Evolutionary conservation across 2,329 filamentous ascomycete species (phyloP), one percentile per base, ranked within the genome.

Genomic region (Cladosporium sp.): DNA sequence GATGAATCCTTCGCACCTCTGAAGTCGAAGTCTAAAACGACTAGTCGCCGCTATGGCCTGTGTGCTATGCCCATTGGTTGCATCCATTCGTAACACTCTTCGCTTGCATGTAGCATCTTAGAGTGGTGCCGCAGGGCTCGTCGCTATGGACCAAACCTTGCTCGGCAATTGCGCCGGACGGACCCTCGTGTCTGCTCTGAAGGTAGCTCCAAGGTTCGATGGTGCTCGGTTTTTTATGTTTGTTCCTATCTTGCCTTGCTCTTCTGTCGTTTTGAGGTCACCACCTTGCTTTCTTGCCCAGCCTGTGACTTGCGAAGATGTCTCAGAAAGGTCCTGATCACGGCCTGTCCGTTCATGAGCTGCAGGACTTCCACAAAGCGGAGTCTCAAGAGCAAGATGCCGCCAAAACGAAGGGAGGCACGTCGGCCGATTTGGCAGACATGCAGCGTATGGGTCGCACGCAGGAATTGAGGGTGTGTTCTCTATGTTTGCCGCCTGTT

Each of bases 381-480:
- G 48, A 51, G 24, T 25, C 24, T 19, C 48, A 51, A 7, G 48
- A 51, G 8, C 34, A 37, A 25, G 20, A 51, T 39, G 34, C 37
- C 15, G 36, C 35, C 48, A 51, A 54, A 35, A 42, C 25, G 5
- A 54, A 44, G 39, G 60, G 60, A 13, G 58, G 40, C 24, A 47
- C 24, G 13, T 28, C 25, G 3, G 28, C 37, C 13, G 60, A 61
- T 24, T 24, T 49, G 52, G 34, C 45, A 2, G 58, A 62, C 49
- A 62, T 62, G 60, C 40, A 34, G 13, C 54, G 60, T 3, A 50
- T 62, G 45, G 60, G 60, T 35, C 54, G 55, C n/a, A 50, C 25
- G 1, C 60, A 60, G 34, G 55, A 57, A 24, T 9, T 51, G 7
- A 15, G 53, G 12, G 50, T 51, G 20, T n/a, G 48, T 37, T 9